Evolutionary conservation across 495 filamentous ascomycete genomes (phyloP), one percentile per base, ranked within the genome.

Genomic region (Aspergillus coremiiformis): DNA sequence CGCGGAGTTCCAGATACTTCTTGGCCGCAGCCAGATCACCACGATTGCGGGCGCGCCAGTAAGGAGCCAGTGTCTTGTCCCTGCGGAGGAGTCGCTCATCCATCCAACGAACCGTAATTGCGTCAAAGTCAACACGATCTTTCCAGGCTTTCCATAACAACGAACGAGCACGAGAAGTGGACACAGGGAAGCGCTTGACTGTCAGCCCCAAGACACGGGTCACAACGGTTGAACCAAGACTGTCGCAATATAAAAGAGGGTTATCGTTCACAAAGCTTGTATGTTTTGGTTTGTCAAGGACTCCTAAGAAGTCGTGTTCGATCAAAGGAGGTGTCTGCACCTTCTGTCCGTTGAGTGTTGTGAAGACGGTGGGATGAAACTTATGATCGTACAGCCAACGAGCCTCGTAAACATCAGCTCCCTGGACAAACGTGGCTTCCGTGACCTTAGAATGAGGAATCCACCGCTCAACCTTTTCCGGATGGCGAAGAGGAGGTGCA

Each of bases 61-160:
- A 85, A 8, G 71, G 73, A 11, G 67, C 53, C 20, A 84, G 70
- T 1, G 80, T 66, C 11, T 69, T 67, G 15, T 84, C 80, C 47
- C 68, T 62, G n/a, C 82, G 72, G 4, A 85, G 62, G 10, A 82
- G 67, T 22, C 71, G 68, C 57, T 85, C 82, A 57, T 85, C 82
- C 59, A 84, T 73, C 79, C 79, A 84, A 51, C 81, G 72, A 20
- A 80, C 72, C 26, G 75, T 74, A n/a, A 84, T 75, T 15, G 77
- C 82, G 49, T 85, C 82, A 10, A 84, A 69, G 21, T 78, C 75
- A 19, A 68, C 64, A 2, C 70, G 68, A n/a, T 76, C 74, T 52
- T 82, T 83, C 82, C 82, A 85, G 5, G 74, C 71, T 49, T 79
- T 80, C 82, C 82, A 85, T 26, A 85, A 74, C 59, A 81, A 61